These are phyloP conservation scores for Podaxis sp. DNA, from an alignment of 768 basidiomycete species.

Conservation along the genomic window DNA sequence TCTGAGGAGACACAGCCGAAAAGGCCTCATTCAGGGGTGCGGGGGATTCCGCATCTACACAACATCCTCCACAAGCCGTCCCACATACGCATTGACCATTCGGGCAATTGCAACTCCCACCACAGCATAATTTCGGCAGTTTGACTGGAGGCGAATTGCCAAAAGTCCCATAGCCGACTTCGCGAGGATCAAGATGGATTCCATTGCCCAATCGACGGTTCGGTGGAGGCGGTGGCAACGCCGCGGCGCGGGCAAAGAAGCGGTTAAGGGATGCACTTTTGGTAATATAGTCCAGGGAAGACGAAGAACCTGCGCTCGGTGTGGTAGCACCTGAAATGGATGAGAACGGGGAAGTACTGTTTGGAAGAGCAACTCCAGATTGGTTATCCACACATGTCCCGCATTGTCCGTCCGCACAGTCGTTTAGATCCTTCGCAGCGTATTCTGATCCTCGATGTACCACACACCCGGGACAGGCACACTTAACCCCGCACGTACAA, in stretches of 20 bases:
- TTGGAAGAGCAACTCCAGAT: slow-evolving; percentile 43
- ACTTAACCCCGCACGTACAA: slow-evolving; percentile 69
- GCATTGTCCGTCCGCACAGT: slow-evolving; percentile 51
- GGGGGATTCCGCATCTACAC: slow-evolving; percentile 26
- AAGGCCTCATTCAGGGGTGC: neutral
- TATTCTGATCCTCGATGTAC: slow-evolving; percentile 61
- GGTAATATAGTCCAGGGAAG: slow-evolving; percentile 10
- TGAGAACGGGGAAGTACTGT: slow-evolving; percentile 14
- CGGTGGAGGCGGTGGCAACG: slow-evolving; percentile 58
- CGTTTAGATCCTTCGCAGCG: slow-evolving; percentile 41
- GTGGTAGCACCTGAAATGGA: slow-evolving; percentile 11
- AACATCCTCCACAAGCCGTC: slow-evolving; percentile 55
- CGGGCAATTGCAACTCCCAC: slow-evolving; percentile 59
- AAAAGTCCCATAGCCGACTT: slow-evolving; percentile 25
- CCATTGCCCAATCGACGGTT: slow-evolving; percentile 36
- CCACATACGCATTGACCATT: slow-evolving; percentile 53
- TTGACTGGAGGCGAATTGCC: slow-evolving; percentile 30
- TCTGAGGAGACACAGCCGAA: neutral
- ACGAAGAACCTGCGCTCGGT: neutral
- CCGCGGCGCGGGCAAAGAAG: slow-evolving; percentile 68
- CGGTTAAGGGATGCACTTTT: slow-evolving; percentile 39
- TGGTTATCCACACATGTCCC: slow-evolving; percentile 59
- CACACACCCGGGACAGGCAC: slow-evolving; percentile 71
- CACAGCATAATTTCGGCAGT: slow-evolving; percentile 69
- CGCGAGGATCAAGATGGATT: slow-evolving; percentile 45